Evolutionary conservation across 345 rosid genomes (phyloP), one percentile per base, ranked within the genome.

Genomic region (Pelargonium nanum): DNA sequence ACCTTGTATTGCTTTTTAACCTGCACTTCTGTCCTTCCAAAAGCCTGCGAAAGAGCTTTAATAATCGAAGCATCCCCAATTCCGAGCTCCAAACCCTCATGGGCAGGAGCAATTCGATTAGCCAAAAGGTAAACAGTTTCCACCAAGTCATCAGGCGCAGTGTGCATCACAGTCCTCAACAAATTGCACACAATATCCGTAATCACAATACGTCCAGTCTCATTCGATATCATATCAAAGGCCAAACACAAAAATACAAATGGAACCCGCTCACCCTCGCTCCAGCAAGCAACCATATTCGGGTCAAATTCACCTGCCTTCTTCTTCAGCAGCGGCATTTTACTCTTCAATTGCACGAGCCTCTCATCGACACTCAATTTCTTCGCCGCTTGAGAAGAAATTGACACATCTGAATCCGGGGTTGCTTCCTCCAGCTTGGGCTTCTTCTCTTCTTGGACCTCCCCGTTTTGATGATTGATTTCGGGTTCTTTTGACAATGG

Each of bases 51-150:
- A 2, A 93, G 83, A 0, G 96, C 97, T 68, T 85, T 87, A 22
- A 85, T 81, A 66, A 93, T 81, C 21, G 81, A 76, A 0, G 87
- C 81, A 52, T 89, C 96, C 56, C 97, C 97, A 44, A 87, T 85
- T 45, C 99, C 97, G 62, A 93, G 74, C 72, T 89, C 97, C 61
- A 89, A 48, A n/a, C 97, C 99, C 62, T 89, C 92, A 50, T 89
- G 97, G 19, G 97, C 87, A 5, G 99, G 90, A 0, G 97, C 91
- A 67, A 93, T 66, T 79, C 78, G 81, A 67, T 85, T 83, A 1
- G 91, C 96, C 25, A 85, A 65, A 60, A 89, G 77, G 71, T 87
- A 89, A 24, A 93, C 94, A 22, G 74, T 74, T 0, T 87, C 74
- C 22, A 79, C 62, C 83, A 89, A 79, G 76, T 89, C 99, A 13